phyloP scores from a whole-genome alignment of 2,329 filamentous ascomycete genomes.

The Venturiaceae sp. region DNA sequence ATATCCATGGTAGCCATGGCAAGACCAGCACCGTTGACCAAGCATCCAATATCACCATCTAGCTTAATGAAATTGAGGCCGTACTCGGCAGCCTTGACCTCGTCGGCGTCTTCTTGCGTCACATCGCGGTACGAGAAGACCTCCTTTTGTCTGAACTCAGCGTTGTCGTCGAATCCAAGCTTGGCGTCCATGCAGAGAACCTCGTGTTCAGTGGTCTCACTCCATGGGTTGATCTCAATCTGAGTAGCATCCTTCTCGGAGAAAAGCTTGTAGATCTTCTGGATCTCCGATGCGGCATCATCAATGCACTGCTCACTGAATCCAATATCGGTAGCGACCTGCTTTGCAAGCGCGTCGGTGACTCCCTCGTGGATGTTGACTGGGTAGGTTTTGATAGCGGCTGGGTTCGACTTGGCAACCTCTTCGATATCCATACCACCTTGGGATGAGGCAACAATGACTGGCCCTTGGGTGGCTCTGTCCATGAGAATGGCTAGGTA shows the following conservation, averaged over 20 bases:
- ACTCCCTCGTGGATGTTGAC: constrained; percentile 93
- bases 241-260: constrained; percentile 97
- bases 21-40: constrained; percentile 97
- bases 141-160: constrained; percentile 96
- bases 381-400: constrained; percentile 88
- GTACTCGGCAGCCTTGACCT: constrained; percentile 89
- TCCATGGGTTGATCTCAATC: constrained; percentile 99
- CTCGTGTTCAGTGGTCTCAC: constrained; percentile 95
- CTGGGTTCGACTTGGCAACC: constrained; percentile 94
- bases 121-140: constrained; percentile 89
- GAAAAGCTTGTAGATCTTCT: constrained; percentile 99
- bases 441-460: constrained; percentile 96
- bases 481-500: constrained; percentile 99
- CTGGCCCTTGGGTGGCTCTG: constrained; percentile 77
- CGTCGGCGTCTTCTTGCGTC: constrained; percentile 91
- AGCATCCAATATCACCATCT: constrained; percentile 96
- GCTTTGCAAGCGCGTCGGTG: constrained; percentile 86
- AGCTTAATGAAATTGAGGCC: constrained; percentile 99
- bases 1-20: constrained; percentile 99
- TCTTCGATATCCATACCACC: constrained; percentile 99
- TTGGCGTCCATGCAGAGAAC: constrained; percentile 99
- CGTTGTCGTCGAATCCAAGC: constrained; percentile 97
- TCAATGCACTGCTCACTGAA: constrained; percentile 98
- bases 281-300: constrained; percentile 89
- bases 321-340: constrained; percentile 83